Evolutionary conservation across 2,329 filamentous ascomycete genomes (phyloP).

Genomic region (Exophiala viscosa): DNA sequence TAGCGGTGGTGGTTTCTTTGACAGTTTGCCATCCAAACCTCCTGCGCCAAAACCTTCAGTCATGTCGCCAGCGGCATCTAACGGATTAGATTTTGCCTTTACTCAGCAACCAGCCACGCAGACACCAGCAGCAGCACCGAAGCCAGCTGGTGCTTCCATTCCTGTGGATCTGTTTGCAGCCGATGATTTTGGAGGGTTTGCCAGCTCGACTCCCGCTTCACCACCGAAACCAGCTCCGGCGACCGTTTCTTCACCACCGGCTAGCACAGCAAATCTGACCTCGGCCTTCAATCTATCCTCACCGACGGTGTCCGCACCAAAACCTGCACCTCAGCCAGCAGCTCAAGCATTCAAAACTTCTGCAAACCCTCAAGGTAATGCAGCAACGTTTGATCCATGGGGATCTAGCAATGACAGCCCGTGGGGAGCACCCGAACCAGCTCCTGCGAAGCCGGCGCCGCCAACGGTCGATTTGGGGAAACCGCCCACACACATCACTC

Average conservation of each 20-base stretch:
- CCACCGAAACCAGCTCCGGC: constrained; percentile 36
- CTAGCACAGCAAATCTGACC: constrained; percentile 37
- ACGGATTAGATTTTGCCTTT: constrained; percentile 64
- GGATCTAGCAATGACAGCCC: constrained; percentile 56
- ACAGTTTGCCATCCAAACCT: constrained; percentile 60
- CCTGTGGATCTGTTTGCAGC: constrained; percentile 27
- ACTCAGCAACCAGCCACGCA: constrained; percentile 51
- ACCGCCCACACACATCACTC: constrained; percentile 46
- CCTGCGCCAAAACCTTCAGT: constrained; percentile 42
- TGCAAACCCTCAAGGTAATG: constrained; percentile 30
- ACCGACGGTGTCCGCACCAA: constrained; percentile 41
- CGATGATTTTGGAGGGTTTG: constrained; percentile 29
- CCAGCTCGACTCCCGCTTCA: constrained; percentile 24
- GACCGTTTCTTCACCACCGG: constrained; percentile 30
- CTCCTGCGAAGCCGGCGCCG: constrained; percentile 34
- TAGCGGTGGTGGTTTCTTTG: constrained; percentile 79
- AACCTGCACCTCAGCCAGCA: constrained; percentile 30
- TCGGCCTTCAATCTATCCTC: constrained; percentile 81
- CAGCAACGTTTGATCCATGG: constrained; percentile 68
- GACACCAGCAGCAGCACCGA: constrained; percentile 42
- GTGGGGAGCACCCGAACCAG: constrained; percentile 66
- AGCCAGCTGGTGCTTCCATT: constrained; percentile 45
- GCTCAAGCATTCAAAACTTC: constrained; percentile 35
- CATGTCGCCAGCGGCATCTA: constrained; percentile 51
- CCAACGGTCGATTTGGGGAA: constrained; percentile 33